A percentile compares a stretch with the other conserved stretches of the same genome.
phyloP scores from a whole-genome alignment of 768 basidiomycete species.

The Thelephora ganbajun region DNA sequence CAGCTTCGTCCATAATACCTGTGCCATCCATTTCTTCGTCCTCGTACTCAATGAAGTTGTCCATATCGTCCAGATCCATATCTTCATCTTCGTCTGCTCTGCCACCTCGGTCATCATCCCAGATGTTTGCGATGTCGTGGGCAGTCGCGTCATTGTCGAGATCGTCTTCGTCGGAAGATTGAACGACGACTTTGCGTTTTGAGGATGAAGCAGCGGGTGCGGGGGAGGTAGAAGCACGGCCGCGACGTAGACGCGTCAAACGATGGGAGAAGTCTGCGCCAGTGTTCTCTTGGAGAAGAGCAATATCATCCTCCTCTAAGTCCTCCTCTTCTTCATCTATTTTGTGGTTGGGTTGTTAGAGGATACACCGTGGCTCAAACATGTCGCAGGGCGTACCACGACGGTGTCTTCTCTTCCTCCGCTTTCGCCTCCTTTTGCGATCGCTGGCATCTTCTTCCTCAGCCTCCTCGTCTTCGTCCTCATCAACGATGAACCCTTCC shows the following conservation, averaged over 20 bases:
- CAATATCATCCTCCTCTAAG: conserved; percentile 81
- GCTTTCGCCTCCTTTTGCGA: conserved; percentile 44
- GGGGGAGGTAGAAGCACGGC: conserved; percentile 58
- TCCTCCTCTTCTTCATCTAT: conserved; percentile 45
- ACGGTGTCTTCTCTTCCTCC: conserved; percentile 51
- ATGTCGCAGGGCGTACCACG: conserved; percentile 27
- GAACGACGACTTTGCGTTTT: conserved; percentile 42
- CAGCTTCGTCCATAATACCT: conserved; percentile 57
- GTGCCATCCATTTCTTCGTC: conserved; percentile 51
- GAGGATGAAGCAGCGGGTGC: conserved; percentile 42
- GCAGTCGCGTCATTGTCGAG: conserved; percentile 36
- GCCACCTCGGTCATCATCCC: conserved; percentile 62
- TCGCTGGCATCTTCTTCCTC: conserved; percentile 46
- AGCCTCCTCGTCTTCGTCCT: conserved; percentile 76
- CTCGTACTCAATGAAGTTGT: conserved; percentile 66
- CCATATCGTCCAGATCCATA: conserved; percentile 59
- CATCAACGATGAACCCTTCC: conserved; percentile 88
- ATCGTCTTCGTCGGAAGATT: conserved; percentile 64
- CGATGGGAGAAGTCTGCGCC: conserved; percentile 57
- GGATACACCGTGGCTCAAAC: conserved; percentile 2
- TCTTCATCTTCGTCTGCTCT: conserved; percentile 43
- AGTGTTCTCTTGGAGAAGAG: conserved; percentile 73
- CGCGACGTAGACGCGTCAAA: conserved; percentile 63
- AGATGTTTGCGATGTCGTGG: conserved; percentile 58
- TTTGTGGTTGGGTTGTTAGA: conserved; percentile 16